A percentile compares a stretch with the other conserved stretches of the same genome.
Evolutionary conservation across 305 asterid genomes (phyloP).

Genomic region (Fraxinus velutina): DNA sequence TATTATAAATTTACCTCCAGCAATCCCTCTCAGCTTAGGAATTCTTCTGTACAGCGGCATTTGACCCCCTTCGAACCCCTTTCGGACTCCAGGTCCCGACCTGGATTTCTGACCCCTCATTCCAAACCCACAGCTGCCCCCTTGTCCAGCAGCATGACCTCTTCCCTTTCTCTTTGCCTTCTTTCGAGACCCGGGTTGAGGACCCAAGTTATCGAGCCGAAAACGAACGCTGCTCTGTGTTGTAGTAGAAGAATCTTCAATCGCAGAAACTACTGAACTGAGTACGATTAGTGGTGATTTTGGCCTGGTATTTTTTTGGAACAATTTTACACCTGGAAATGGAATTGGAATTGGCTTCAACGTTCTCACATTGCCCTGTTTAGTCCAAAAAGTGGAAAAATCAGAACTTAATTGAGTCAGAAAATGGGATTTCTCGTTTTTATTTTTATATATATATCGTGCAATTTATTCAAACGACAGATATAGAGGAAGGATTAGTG

Average conservation of each 20-base stretch:
- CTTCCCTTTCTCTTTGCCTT: conserved; percentile 86
- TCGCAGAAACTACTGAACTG: conserved; percentile 23
- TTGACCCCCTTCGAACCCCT: conserved; percentile 69
- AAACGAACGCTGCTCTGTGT: conserved; percentile 38
- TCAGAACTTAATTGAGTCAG: not conserved
- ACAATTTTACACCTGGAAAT: conserved; percentile 33
- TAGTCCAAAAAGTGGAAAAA: conserved; percentile 21
- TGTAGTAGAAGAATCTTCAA: conserved; percentile 32
- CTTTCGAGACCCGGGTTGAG: conserved; percentile 62
- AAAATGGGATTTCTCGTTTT: not conserved
- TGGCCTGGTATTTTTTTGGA: conserved; percentile 18
- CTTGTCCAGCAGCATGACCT: conserved; percentile 94
- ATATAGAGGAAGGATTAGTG: not conserved
- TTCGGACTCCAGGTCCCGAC: conserved; percentile 90
- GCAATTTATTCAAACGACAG: not conserved
- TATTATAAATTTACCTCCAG: conserved; percentile 59
- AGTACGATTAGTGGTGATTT: conserved; percentile 31
- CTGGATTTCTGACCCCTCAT: conserved; percentile 94
- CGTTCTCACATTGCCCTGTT: conserved; percentile 54
- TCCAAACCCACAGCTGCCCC: conserved; percentile 65
- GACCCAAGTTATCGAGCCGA: conserved; percentile 63
- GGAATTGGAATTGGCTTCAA: conserved; percentile 42
- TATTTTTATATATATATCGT: not conserved
- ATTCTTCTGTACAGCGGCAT: not conserved
- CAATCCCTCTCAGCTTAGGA: conserved; percentile 52